Conservation (phyloP, 768 basidiomycete species). For the Leucocoprinus birnbaumii region DNA sequence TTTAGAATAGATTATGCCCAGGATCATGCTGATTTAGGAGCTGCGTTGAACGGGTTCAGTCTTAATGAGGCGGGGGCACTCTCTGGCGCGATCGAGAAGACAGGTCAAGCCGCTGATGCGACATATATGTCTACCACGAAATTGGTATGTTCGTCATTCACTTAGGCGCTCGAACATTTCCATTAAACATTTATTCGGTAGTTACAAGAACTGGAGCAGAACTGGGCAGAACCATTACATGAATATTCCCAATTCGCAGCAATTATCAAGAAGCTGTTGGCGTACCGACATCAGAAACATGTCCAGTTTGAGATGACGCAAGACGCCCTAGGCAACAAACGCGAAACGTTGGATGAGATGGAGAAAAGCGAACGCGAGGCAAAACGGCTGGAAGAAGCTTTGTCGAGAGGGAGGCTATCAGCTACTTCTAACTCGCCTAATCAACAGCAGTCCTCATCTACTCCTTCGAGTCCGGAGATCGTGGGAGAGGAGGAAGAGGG, state of each 20-base stretch:
- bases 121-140: constrained; percentile 92
- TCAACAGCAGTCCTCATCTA: constrained; percentile 16
- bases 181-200: constrained; percentile 24
- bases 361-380: constrained; percentile 95
- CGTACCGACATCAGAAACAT: constrained; percentile 96
- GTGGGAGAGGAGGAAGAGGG: constrained; percentile 16
- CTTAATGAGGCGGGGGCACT: constrained; percentile 76
- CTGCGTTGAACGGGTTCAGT: constrained; percentile 89
- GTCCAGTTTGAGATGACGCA: constrained; percentile 98
- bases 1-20: constrained; percentile 63
- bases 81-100: constrained; percentile 89
- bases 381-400: constrained; percentile 81
- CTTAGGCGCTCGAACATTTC: background rate
- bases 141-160: constrained; percentile 50
- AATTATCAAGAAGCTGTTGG: constrained; percentile 92
- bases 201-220: constrained; percentile 93
- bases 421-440: constrained; percentile 17
- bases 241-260: constrained; percentile 93
- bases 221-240: constrained; percentile 93
- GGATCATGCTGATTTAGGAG: constrained; percentile 90
- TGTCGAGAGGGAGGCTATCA: constrained; percentile 52
- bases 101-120: constrained; percentile 93
- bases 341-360: constrained; percentile 80
- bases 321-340: constrained; percentile 81
- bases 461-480: constrained; percentile 24